Evolutionary conservation across 192 early-diverging fungal genomes (phyloP).

Genomic region (Coemansia sp.): DNA sequence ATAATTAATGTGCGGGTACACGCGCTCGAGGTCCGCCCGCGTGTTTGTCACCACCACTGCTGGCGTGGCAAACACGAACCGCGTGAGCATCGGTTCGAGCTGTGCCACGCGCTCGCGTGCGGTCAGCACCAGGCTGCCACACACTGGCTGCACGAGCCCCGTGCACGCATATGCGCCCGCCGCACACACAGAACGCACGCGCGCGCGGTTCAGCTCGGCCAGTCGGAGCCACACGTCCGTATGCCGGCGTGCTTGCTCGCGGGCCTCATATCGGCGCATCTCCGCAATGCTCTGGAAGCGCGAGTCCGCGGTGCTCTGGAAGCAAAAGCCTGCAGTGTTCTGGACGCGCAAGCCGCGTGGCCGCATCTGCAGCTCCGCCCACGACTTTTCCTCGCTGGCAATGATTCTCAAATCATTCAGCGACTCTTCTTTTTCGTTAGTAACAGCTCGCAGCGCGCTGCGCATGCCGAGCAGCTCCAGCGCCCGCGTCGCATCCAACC

Average conservation of each 20-base stretch:
- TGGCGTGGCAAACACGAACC: slow-evolving; percentile 44
- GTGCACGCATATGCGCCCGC: slow-evolving; percentile 68
- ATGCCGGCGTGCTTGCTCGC: slow-evolving; percentile 19
- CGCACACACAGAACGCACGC: slow-evolving; percentile 86
- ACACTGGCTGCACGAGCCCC: slow-evolving; percentile 92
- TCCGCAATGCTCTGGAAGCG: slow-evolving; percentile 5
- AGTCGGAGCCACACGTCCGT: slow-evolving; percentile 88
- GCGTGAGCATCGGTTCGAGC: slow-evolving; percentile 3
- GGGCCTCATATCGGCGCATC: not conserved
- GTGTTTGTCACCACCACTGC: slow-evolving; percentile 24
- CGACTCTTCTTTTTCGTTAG: slow-evolving; percentile 10
- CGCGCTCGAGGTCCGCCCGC: slow-evolving; percentile 10
- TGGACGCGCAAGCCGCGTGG: slow-evolving; percentile 8
- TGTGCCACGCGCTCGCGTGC: slow-evolving; percentile 29
- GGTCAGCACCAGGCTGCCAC: slow-evolving; percentile 67
- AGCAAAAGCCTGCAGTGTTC: slow-evolving; percentile 6
- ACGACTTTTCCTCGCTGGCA: slow-evolving; percentile 8
- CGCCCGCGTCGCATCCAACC: not conserved
- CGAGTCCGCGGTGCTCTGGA: slow-evolving; percentile 6
- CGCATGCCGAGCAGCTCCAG: not conserved
- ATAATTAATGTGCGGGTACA: slow-evolving; percentile 32
- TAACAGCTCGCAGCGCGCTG: no score
- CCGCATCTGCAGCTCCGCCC: slow-evolving; percentile 30
- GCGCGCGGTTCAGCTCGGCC: slow-evolving; percentile 89
- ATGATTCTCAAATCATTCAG: slow-evolving; percentile 9